These are phyloP conservation scores for Flaveria bidentis DNA, from an alignment of 129 eudicot genomes.

Conservation along the genomic window DNA sequence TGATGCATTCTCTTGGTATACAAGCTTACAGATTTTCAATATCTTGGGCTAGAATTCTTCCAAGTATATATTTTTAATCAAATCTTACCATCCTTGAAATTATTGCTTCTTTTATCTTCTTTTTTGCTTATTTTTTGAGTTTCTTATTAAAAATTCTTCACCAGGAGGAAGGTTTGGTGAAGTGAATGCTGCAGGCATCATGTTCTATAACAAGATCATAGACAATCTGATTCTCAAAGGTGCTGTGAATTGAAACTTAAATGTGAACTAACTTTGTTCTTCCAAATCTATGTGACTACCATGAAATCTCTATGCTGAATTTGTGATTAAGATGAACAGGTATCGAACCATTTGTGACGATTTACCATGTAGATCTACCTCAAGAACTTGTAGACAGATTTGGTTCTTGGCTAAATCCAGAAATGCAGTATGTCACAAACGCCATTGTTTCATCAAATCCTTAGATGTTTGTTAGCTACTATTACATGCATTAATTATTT, in stretches of 20 bases:
- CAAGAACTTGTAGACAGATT: conserved; percentile 77
- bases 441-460: not conserved
- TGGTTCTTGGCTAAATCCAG: conserved; percentile 69
- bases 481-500: not conserved
- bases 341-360: conserved; percentile 76
- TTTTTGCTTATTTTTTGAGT: not conserved
- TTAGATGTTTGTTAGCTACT: not conserved
- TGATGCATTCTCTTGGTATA: conserved; percentile 60
- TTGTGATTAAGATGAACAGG: conserved; percentile 38
- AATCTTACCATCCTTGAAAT: not conserved
- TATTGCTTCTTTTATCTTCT: not conserved
- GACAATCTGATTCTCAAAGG: conserved; percentile 65
- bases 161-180: conserved; percentile 62
- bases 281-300: too few relatives aligned
- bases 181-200: conserved; percentile 56
- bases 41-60: conserved; percentile 86
- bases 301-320: too few relatives aligned
- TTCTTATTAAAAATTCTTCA: not conserved
- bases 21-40: conserved; percentile 73
- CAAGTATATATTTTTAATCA: conserved; percentile 20
- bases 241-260: not conserved
- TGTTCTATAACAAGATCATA: conserved; percentile 62
- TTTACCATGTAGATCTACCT: conserved; percentile 64
- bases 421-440: conserved; percentile 56
- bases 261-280: too few relatives aligned